Conservation (phyloP, 345 rosid species). For the Mangifera indica region DNA sequence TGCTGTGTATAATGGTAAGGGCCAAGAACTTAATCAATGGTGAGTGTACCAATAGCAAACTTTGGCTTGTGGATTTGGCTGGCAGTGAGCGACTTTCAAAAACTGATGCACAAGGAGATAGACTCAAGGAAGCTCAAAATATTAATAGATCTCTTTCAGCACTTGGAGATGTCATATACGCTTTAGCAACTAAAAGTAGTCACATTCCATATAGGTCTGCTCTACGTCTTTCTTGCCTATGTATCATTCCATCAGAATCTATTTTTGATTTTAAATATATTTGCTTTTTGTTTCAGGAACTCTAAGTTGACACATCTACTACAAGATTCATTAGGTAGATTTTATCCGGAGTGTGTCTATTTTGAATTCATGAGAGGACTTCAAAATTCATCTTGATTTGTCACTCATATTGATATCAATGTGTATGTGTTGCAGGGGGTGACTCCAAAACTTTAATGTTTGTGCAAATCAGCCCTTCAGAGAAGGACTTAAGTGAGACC, state of each 20-base stretch:
- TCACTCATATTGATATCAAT: background rate
- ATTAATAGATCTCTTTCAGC: constrained; percentile 93
- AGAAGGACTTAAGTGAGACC: constrained; percentile 78
- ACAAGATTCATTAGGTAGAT: constrained; percentile 90
- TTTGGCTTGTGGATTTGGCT: constrained; percentile 97
- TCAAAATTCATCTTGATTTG: constrained; percentile 14
- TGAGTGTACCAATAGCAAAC: constrained; percentile 93
- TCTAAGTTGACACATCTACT: constrained; percentile 94
- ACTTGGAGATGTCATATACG: constrained; percentile 89
- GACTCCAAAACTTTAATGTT: constrained; percentile 92
- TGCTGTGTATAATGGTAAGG: constrained; percentile 86
- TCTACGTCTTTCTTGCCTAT: constrained; percentile 5
- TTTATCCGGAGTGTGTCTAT: background rate
- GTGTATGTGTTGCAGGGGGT: constrained; percentile 56
- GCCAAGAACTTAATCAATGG: constrained; percentile 79
- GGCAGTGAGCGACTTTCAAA: constrained; percentile 96
- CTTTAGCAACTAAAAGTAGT: constrained; percentile 80
- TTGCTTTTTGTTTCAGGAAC: constrained; percentile 58
- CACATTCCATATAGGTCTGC: constrained; percentile 87
- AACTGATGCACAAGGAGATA: constrained; percentile 88
- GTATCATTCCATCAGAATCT: background rate
- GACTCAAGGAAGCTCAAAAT: constrained; percentile 95
- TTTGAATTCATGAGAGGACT: constrained; percentile 5
- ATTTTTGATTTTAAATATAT: constrained; percentile 9
- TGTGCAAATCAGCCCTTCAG: constrained; percentile 95